Conservation (phyloP, 176 grass and related monocot species). For the Phoenix roebelenii region DNA sequence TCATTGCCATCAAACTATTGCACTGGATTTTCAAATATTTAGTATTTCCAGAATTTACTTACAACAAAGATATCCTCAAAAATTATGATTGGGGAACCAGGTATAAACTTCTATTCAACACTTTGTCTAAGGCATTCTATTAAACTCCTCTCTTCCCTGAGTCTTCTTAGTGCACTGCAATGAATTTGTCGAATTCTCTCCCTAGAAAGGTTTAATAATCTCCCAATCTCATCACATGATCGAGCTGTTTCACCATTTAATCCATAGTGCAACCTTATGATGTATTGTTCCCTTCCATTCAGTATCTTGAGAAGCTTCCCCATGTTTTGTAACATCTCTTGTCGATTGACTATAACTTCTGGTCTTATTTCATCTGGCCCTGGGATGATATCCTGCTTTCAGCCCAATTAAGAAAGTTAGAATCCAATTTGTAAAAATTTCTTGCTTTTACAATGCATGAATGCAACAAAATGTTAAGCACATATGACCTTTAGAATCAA, state of each 20-base stretch:
- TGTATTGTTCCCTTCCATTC: slow-evolving; percentile 18
- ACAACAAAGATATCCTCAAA: too few species aligned
- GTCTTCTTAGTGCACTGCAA: slow-evolving; percentile 11
- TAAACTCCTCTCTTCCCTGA: slow-evolving; percentile 23
- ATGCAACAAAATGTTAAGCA: neutral
- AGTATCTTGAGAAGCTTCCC: slow-evolving; percentile 21
- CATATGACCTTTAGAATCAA: slow-evolving; percentile 5
- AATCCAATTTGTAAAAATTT: too few species aligned
- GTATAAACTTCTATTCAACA: slow-evolving; percentile 4
- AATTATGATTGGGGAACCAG: too few species aligned
- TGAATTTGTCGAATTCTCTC: slow-evolving; percentile 24
- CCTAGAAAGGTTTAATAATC: slow-evolving; percentile 18
- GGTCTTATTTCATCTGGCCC: slow-evolving; percentile 13
- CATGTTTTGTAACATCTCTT: slow-evolving; percentile 14
- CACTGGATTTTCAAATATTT: too few species aligned
- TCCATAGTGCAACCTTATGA: slow-evolving; percentile 26
- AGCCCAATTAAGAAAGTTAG: neutral
- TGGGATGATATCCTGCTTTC: slow-evolving; percentile 24
- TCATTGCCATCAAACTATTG: too few species aligned
- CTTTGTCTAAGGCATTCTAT: slow-evolving; percentile 13
- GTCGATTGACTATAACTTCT: slow-evolving; percentile 7
- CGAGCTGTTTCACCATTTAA: slow-evolving; percentile 18
- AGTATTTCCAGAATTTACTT: too few species aligned
- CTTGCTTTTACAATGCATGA: too few species aligned
- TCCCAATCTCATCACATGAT: slow-evolving; percentile 33